phyloP scores from a whole-genome alignment of 176 grass and related monocot genomes.

The Aegilops sharonensis region DNA sequence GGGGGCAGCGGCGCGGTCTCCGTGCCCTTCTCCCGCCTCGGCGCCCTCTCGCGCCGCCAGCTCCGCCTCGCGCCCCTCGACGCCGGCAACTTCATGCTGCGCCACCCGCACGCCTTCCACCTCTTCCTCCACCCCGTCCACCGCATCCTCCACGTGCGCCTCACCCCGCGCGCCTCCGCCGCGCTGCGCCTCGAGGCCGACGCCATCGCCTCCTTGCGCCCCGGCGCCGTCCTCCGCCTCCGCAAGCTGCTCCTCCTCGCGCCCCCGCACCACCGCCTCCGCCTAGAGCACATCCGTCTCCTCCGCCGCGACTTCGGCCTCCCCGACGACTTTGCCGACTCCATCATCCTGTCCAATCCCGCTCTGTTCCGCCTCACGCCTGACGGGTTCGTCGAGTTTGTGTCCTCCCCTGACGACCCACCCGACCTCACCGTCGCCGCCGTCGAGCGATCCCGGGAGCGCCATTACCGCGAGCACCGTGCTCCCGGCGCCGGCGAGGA shows the following conservation, averaged over 20 bases:
- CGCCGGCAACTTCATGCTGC: slow-evolving; percentile 63
- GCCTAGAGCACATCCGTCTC: slow-evolving; percentile 76
- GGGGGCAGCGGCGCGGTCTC: slow-evolving; percentile 26
- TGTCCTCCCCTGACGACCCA: slow-evolving; percentile 43
- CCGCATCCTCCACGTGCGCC: slow-evolving; percentile 68
- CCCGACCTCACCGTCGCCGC: slow-evolving; percentile 53
- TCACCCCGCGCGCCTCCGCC: slow-evolving; percentile 70
- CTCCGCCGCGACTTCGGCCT: slow-evolving; percentile 65
- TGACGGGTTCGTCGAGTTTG: slow-evolving; percentile 67
- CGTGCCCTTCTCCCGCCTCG: slow-evolving; percentile 59
- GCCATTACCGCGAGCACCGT: slow-evolving; percentile 64
- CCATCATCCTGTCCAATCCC: slow-evolving; percentile 63
- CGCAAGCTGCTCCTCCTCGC: slow-evolving; percentile 79
- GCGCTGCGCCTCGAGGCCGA: slow-evolving; percentile 43
- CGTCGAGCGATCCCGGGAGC: slow-evolving; percentile 66
- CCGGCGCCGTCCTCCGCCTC: slow-evolving; percentile 46
- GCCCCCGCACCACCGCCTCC: slow-evolving; percentile 54
- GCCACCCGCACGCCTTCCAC: slow-evolving; percentile 87
- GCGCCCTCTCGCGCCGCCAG: slow-evolving; percentile 57
- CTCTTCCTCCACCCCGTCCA: slow-evolving; percentile 89
- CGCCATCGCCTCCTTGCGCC: slow-evolving; percentile 37
- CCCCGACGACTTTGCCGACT: slow-evolving; percentile 78
- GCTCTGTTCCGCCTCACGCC: slow-evolving; percentile 60
- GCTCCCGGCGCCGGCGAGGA: slow-evolving; percentile 47
- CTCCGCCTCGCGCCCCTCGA: slow-evolving; percentile 56